These are phyloP conservation scores for Exophiala aquamarina DNA, from an alignment of 2,329 filamentous ascomycete species.

Conservation along the genomic window DNA sequence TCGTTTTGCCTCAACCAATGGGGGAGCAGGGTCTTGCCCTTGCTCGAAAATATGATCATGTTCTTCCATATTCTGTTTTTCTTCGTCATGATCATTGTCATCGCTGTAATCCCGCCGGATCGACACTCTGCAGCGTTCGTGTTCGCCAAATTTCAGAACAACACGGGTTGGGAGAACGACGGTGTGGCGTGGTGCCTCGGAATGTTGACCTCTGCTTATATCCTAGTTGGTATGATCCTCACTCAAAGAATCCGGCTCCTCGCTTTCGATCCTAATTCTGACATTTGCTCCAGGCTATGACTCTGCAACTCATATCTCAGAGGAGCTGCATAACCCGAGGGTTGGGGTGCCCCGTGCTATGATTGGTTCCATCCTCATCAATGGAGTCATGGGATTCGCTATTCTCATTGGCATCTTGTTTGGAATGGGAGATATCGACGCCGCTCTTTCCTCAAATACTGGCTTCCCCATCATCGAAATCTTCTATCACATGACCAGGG, in stretches of 20 bases:
- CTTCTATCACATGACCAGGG: constrained; percentile 45
- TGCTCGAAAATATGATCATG: constrained; percentile 28
- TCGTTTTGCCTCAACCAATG: constrained; percentile 37
- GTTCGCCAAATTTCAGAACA: constrained; percentile 45
- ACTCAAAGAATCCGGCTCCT: too few relatives aligned
- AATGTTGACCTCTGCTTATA: constrained; percentile 30
- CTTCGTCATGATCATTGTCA: constrained; percentile 36
- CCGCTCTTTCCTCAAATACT: constrained; percentile 41
- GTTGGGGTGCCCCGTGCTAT: constrained; percentile 49
- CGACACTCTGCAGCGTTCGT: constrained; percentile 36
- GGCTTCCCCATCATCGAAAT: constrained; percentile 52
- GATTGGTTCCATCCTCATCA: constrained; percentile 48
- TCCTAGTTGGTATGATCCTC: constrained; percentile 27
- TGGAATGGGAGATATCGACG: constrained; percentile 40
- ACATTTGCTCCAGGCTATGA: constrained; percentile 1
- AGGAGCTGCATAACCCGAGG: constrained; percentile 51
- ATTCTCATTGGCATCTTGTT: constrained; percentile 47
- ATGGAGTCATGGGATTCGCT: constrained; percentile 47
- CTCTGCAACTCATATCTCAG: constrained; percentile 31
- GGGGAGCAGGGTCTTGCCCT: constrained; percentile 31
- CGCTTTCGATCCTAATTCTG: constrained; percentile 1
- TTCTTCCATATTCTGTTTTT: constrained; percentile 36
- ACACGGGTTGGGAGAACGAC: constrained; percentile 43
- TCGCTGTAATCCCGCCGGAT: constrained; percentile 35
- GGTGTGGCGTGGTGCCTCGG: constrained; percentile 48